A percentile compares a stretch with the other conserved stretches of the same genome.
Evolutionary conservation across 208 protist species (phyloP).

Genomic region (Acanthamoeba healyi): DNA sequence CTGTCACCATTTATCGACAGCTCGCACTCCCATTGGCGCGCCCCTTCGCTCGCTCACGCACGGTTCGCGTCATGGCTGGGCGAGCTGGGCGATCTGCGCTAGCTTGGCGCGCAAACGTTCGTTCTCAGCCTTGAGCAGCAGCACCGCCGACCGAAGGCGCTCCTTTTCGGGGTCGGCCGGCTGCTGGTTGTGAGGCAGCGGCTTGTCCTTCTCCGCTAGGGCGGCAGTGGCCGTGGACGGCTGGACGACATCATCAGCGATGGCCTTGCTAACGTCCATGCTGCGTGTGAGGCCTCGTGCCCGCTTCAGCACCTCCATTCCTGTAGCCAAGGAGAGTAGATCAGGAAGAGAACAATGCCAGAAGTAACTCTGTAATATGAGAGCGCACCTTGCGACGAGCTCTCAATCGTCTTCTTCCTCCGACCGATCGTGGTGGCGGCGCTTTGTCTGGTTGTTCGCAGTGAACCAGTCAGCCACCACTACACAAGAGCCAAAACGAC

Average conservation of each 20-base stretch:
- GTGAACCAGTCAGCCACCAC: too few species aligned
- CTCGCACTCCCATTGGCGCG: too few species aligned
- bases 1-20: too few species aligned
- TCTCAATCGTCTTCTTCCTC: constrained; percentile 17
- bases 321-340: too few species aligned
- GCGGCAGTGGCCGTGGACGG: too few species aligned
- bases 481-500: not conserved
- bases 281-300: not conserved
- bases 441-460: too few species aligned
- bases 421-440: not conserved
- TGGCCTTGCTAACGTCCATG: not conserved
- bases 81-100: not conserved
- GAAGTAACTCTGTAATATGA: too few species aligned
- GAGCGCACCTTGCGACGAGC: not conserved
- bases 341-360: too few species aligned
- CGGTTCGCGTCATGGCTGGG: not conserved
- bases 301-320: not conserved
- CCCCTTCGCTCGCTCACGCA: too few species aligned
- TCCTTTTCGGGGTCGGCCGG: not conserved
- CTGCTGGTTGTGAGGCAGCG: not conserved
- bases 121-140: not conserved
- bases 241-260: too few species aligned
- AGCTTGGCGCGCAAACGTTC: not conserved
- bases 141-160: not conserved
- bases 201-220: not conserved